Conservation (phyloP, 2,329 filamentous ascomycete genomes). For the Talaromyces piceae region DNA sequence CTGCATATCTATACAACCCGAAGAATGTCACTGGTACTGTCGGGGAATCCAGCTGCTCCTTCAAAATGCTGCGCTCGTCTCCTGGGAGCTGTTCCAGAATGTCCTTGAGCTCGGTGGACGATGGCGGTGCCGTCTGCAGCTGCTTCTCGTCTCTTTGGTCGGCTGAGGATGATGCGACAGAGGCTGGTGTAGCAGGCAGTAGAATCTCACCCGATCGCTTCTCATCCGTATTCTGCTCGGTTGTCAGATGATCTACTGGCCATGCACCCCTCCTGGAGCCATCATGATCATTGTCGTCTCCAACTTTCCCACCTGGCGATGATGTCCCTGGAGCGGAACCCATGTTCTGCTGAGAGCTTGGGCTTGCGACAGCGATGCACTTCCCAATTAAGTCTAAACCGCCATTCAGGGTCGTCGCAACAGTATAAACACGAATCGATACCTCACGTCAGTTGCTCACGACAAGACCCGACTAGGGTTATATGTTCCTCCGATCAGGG, state of each 20-base stretch:
- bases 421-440: too few relatives aligned
- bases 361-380: neutral
- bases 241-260: neutral
- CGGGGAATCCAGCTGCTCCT: slow-evolving; percentile 59
- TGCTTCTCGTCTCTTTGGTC: slow-evolving; percentile 13
- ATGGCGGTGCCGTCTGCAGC: slow-evolving; percentile 25
- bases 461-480: too few relatives aligned
- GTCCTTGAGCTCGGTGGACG: slow-evolving; percentile 39
- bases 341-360: neutral
- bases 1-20: slow-evolving; percentile 64
- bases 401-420: too few relatives aligned
- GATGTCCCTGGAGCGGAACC: neutral
- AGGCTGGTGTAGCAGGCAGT: slow-evolving; percentile 14
- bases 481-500: neutral
- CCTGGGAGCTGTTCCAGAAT: slow-evolving; percentile 57
- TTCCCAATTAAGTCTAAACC: too few relatives aligned
- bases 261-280: neutral
- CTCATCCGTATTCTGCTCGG: neutral
- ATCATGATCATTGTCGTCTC: slow-evolving; percentile 3
- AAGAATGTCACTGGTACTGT: slow-evolving; percentile 57
- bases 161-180: slow-evolving; percentile 15
- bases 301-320: neutral
- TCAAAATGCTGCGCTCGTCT: slow-evolving; percentile 60
- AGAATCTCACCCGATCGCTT: neutral
- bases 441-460: too few relatives aligned